phyloP scores from a whole-genome alignment of 129 eudicot species.

The Ambrosia trifida region DNA sequence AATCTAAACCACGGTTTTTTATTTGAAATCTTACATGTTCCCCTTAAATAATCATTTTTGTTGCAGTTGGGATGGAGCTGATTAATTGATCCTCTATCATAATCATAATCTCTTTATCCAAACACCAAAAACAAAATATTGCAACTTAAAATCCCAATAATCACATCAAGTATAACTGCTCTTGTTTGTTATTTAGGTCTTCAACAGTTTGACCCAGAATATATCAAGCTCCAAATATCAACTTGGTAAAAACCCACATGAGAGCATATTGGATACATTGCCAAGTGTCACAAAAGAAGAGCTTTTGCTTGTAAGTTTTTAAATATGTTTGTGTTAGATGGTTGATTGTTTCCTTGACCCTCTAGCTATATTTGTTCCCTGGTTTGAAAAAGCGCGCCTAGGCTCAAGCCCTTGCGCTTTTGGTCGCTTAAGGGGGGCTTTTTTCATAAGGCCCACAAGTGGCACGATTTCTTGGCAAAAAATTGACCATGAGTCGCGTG shows the following conservation, averaged over 20 bases:
- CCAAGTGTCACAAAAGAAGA: slow-evolving; percentile 76
- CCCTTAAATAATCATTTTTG: background rate
- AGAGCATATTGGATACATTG: slow-evolving; percentile 83
- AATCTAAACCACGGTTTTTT: background rate
- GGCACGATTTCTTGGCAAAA: no score
- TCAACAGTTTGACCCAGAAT: slow-evolving; percentile 62
- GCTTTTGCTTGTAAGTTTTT: slow-evolving; percentile 70
- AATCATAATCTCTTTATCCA: background rate
- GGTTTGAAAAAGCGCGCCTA: no score
- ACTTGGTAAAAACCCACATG: slow-evolving; percentile 75
- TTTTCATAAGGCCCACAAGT: no score
- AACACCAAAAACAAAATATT: background rate
- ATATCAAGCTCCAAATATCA: slow-evolving; percentile 81
- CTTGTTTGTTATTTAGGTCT: slow-evolving; percentile 49
- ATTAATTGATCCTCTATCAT: background rate
- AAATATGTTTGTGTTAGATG: background rate
- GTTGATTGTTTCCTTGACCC: slow-evolving; percentile 13
- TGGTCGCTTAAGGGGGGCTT: no score
- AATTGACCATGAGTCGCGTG: no score
- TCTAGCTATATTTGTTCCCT: slow-evolving; percentile 5
- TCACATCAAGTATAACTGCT: slow-evolving; percentile 23
- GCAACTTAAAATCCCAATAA: background rate
- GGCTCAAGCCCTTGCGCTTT: no score
- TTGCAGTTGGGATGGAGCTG: background rate
- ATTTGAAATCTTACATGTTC: background rate